Evolutionary conservation across 2,329 filamentous ascomycete genomes (phyloP).

Genomic region (Hymenoscyphus albidus): DNA sequence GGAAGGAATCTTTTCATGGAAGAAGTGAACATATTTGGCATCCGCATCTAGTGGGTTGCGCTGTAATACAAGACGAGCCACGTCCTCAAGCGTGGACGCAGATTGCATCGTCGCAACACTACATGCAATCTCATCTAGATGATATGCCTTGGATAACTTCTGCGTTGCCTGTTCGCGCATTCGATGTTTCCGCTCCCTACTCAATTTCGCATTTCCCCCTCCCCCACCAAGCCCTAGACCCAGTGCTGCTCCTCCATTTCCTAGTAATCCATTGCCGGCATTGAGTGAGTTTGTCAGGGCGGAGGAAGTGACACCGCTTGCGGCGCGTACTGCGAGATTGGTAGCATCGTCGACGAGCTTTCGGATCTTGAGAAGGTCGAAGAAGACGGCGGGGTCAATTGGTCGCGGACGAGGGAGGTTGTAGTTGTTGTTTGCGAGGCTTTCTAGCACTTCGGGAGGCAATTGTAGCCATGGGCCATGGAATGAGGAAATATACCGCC

Average conservation of each 20-base stretch:
- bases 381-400: slow-evolving; percentile 76
- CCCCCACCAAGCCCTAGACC: slow-evolving; percentile 55
- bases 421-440: slow-evolving; percentile 75
- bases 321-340: slow-evolving; percentile 71
- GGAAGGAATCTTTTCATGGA: slow-evolving; percentile 83
- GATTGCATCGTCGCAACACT: slow-evolving; percentile 83
- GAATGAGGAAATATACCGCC: slow-evolving; percentile 80
- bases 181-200: slow-evolving; percentile 70
- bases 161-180: slow-evolving; percentile 79
- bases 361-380: slow-evolving; percentile 79
- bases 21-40: slow-evolving; percentile 87
- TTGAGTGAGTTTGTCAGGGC: slow-evolving; percentile 54
- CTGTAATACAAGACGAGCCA: slow-evolving; percentile 69
- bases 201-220: slow-evolving; percentile 62
- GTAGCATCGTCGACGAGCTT: slow-evolving; percentile 76
- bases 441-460: slow-evolving; percentile 73
- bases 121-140: slow-evolving; percentile 76
- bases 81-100: slow-evolving; percentile 71
- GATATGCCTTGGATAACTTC: slow-evolving; percentile 73
- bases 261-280: slow-evolving; percentile 47
- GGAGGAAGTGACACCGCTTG: slow-evolving; percentile 66
- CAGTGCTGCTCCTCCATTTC: slow-evolving; percentile 47
- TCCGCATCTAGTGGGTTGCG: slow-evolving; percentile 64
- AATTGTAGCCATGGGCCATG: slow-evolving; percentile 81
- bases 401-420: slow-evolving; percentile 70